Evolutionary conservation across 1,139 yeast species (phyloP).

Genomic region (Hyphopichia khmerensis): DNA sequence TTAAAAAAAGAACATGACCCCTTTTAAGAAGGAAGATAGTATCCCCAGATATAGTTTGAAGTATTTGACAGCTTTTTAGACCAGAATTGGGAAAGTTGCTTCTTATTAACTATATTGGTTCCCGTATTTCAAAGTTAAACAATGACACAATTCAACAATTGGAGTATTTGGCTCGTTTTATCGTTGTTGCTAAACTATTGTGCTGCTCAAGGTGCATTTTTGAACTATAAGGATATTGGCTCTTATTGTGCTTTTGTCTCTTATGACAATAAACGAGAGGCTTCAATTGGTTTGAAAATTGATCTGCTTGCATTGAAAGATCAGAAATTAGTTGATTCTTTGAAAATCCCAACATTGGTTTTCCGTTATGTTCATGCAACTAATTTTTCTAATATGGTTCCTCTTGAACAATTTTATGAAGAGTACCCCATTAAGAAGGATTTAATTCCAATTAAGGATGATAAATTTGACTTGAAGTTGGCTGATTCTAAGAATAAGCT

Average conservation of each 20-base stretch:
- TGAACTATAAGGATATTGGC: conserved; percentile 6
- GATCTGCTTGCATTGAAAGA: background rate
- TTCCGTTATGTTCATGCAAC: conserved; percentile 24
- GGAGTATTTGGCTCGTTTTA: background rate
- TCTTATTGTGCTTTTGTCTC: conserved; percentile 7
- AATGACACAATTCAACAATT: background rate
- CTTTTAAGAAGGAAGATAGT: too few species aligned
- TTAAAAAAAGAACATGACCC: too few species aligned
- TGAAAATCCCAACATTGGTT: conserved; percentile 23
- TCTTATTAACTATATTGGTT: too few species aligned
- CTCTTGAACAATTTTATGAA: conserved; percentile 13
- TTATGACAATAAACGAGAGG: conserved; percentile 5
- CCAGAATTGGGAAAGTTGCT: too few species aligned
- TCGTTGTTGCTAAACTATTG: background rate
- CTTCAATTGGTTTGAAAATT: conserved; percentile 5
- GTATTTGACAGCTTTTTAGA: too few species aligned
- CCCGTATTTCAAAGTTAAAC: too few species aligned
- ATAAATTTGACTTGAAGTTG: conserved; percentile 9
- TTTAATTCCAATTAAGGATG: conserved; percentile 5
- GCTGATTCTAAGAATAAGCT: conserved; percentile 1
- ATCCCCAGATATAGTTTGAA: too few species aligned
- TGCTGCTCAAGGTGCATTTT: background rate
- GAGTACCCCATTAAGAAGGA: conserved; percentile 5
- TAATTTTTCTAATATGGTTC: conserved; percentile 22
- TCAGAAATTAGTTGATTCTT: conserved; percentile 1